Evolutionary conservation across 1,284 basidiomycete species (phyloP).

Genomic region (Rugosomyces carneus): DNA sequence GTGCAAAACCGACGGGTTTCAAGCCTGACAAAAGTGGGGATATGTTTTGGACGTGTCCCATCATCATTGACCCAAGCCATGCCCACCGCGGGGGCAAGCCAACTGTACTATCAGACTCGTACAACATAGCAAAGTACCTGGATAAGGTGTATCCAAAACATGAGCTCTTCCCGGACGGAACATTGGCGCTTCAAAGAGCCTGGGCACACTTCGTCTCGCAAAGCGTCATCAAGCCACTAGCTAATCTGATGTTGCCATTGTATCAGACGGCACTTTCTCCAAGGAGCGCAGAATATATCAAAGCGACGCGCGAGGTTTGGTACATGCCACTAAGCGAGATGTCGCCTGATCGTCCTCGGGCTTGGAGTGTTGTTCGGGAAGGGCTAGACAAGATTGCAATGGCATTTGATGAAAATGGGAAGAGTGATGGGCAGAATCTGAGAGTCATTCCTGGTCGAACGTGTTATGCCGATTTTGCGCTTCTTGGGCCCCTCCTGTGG

Average conservation of each 20-base stretch:
- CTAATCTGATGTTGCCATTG: neutral
- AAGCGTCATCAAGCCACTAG: conserved; percentile 3
- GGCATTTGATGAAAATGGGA: conserved; percentile 9
- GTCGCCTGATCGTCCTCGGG: conserved; percentile 10
- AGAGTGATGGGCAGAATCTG: conserved; percentile 2
- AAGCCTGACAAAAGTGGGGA: conserved; percentile 21
- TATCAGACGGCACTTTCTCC: conserved; percentile 7
- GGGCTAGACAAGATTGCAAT: conserved; percentile 10
- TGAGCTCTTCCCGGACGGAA: conserved; percentile 8
- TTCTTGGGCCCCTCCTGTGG: conserved; percentile 10
- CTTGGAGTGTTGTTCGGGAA: conserved; percentile 5
- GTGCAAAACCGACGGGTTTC: conserved; percentile 23
- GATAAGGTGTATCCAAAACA: conserved; percentile 11
- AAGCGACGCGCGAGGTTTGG: conserved; percentile 11
- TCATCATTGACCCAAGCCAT: conserved; percentile 13
- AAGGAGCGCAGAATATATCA: conserved; percentile 8
- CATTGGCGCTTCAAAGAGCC: conserved; percentile 1
- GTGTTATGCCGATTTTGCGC: conserved; percentile 10
- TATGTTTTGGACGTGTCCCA: conserved; percentile 11
- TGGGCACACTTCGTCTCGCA: conserved; percentile 5
- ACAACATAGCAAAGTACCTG: conserved; percentile 10
- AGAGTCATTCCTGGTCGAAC: conserved; percentile 10
- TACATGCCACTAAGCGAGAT: conserved; percentile 10
- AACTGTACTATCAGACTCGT: conserved; percentile 8
- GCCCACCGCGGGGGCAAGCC: conserved; percentile 8